Conservation (phyloP, 345 rosid species). For the Ailanthus altissimus region DNA sequence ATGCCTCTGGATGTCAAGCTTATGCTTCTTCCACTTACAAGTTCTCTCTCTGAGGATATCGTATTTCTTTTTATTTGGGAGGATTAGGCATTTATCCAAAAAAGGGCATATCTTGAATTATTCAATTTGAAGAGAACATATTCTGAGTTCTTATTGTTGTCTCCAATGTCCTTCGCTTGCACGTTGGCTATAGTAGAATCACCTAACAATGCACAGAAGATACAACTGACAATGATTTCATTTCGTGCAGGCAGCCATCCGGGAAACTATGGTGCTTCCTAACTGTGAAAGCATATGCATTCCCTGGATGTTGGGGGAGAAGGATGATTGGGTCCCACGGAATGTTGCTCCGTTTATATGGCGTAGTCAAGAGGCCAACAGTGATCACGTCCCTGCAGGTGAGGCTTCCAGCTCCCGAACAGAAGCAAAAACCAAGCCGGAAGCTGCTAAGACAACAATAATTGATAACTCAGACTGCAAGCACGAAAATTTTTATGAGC, state of each 20-base stretch:
- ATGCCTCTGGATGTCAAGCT: neutral
- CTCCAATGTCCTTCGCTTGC: neutral
- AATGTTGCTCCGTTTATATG: constrained; percentile 81
- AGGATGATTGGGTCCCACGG: constrained; percentile 84
- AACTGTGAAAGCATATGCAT: constrained; percentile 72
- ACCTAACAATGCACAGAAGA: neutral
- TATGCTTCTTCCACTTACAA: neutral
- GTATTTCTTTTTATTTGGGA: neutral
- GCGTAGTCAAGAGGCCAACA: constrained; percentile 67
- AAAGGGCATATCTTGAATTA: neutral
- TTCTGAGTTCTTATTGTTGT: neutral
- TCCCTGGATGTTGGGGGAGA: constrained; percentile 89
- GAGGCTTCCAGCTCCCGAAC: constrained; percentile 33
- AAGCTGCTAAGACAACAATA: constrained; percentile 23
- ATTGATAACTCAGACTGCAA: constrained; percentile 37
- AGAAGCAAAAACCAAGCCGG: constrained; percentile 44
- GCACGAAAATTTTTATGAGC: constrained; percentile 32
- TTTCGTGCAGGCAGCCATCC: constrained; percentile 57
- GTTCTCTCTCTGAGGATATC: neutral
- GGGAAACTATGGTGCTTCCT: constrained; percentile 88
- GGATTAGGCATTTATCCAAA: neutral
- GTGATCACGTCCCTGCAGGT: constrained; percentile 31
- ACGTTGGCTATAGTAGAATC: neutral
- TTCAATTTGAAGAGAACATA: neutral
- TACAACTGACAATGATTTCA: constrained; percentile 22